Evolutionary conservation across 495 filamentous ascomycete species (phyloP).

Genomic region (Rostrohypoxylon terebratum): DNA sequence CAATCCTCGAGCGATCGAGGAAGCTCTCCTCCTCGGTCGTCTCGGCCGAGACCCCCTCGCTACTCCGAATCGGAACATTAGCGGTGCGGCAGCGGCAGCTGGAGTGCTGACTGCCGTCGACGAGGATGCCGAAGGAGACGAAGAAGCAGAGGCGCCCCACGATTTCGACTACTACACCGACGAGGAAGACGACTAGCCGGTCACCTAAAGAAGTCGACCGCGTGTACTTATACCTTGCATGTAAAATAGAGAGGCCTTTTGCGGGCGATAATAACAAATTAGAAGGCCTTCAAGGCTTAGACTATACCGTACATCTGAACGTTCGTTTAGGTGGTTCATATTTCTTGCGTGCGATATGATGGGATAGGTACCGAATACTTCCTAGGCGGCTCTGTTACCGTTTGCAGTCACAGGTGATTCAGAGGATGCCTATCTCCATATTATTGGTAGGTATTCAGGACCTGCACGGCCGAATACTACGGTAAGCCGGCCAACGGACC

Average conservation of each 20-base stretch:
- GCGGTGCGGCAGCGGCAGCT: conserved; percentile 78
- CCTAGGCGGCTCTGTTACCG: background rate
- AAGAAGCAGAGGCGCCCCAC: conserved; percentile 81
- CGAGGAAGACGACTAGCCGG: conserved; percentile 65
- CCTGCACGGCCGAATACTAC: conserved; percentile 4
- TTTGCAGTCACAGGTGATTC: background rate
- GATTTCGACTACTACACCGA: conserved; percentile 92
- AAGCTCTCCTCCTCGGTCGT: conserved; percentile 46
- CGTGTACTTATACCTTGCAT: conserved; percentile 31
- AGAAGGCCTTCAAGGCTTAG: background rate
- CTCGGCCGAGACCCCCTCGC: conserved; percentile 39
- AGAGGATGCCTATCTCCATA: background rate
- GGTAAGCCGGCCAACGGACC: conserved; percentile 26
- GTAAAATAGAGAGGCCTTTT: conserved; percentile 27
- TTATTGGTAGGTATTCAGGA: background rate
- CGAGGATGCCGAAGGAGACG: conserved; percentile 85
- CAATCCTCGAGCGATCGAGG: conserved; percentile 43
- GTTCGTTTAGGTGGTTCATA: no score
- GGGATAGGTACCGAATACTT: background rate
- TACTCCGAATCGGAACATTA: conserved; percentile 46
- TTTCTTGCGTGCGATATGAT: background rate
- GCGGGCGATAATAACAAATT: conserved; percentile 16
- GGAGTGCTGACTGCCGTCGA: conserved; percentile 85
- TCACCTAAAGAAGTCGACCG: background rate
- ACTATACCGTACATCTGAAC: background rate